Evolutionary conservation across 306 rosid genomes (phyloP).

Genomic region (Cyclanthera cordifolia): DNA sequence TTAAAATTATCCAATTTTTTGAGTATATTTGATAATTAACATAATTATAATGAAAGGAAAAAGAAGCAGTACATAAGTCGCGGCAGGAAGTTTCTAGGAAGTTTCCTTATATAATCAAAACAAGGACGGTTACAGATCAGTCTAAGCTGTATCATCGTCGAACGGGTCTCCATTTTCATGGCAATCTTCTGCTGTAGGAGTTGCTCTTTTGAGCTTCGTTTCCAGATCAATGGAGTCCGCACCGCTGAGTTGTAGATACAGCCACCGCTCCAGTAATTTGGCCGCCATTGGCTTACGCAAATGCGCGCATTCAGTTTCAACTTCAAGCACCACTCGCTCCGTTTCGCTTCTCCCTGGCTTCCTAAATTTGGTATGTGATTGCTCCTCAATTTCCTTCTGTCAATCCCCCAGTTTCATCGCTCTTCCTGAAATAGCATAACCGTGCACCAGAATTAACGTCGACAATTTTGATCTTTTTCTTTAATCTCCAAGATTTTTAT

Average conservation of each 20-base stretch:
- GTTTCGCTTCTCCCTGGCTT: neutral
- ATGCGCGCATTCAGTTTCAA: neutral
- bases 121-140: neutral
- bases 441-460: neutral
- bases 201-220: neutral
- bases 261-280: neutral
- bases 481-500: neutral
- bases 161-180: neutral
- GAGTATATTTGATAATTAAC: no score
- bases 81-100: neutral
- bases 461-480: neutral
- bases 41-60: no score
- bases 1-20: no score
- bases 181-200: neutral
- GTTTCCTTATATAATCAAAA: neutral
- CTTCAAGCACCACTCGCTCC: neutral
- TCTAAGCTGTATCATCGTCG: neutral
- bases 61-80: neutral
- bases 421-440: slow-evolving; percentile 5
- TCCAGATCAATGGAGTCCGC: neutral
- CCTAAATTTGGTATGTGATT: slow-evolving; percentile 11
- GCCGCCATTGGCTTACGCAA: neutral
- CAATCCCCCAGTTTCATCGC: slow-evolving; percentile 5
- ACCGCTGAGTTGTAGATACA: neutral
- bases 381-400: neutral